Base-by-base conservation (phyloP, 345 rosid genomes). In the Salix viminalis region DNA sequence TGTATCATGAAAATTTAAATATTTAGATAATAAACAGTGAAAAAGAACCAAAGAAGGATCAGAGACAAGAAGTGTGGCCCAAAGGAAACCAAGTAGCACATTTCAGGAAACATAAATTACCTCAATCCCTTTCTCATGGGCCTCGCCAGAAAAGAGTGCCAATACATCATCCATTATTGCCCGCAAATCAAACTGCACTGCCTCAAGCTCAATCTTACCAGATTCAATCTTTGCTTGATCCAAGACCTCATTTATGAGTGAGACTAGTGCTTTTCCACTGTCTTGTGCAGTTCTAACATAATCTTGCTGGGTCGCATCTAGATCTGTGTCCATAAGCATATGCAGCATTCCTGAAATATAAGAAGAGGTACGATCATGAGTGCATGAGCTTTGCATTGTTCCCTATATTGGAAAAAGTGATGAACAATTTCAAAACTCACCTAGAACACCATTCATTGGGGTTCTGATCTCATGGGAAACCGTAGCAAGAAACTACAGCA, bases 401-500 rank as follows among this genome's bases (percentile, higher is more conserved):
- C 15, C 50, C 36, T 26, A 46, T 24, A 30, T 74, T 32, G 48
- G 36, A 71, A 44, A 44, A 44, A 41, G 56, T 14, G 70, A 44
- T 76, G 36, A 73, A 48, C 11, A 70, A 39, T 71, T 66, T 73
- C 46, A 41, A 72, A 75, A 83, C 97, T 89, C 81, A 92, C 99
- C 99, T 73, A 95, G 87, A 82, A 95, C 97, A 80, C 99, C 99
- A 79, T 95, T 95, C 97, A 95, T 93, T 48, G 97, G 99, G 79
- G 99, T 95, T 83, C 99, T 86, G 82, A 95, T 95, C 89, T 95
- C 99, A 76, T 95, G 99, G 64, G 99, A 95, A 82, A 95, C 97
- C 9, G 99, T 95, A 75, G 99, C 99, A 81, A 95, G 99, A 83
- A 95, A 95, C 99, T 95, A 85, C 85, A 89, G 21, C 52, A 77